A percentile compares a stretch with the other conserved stretches of the same genome.
Evolutionary conservation across 768 basidiomycete species (phyloP).

Genomic region (Myochromella boudieri): DNA sequence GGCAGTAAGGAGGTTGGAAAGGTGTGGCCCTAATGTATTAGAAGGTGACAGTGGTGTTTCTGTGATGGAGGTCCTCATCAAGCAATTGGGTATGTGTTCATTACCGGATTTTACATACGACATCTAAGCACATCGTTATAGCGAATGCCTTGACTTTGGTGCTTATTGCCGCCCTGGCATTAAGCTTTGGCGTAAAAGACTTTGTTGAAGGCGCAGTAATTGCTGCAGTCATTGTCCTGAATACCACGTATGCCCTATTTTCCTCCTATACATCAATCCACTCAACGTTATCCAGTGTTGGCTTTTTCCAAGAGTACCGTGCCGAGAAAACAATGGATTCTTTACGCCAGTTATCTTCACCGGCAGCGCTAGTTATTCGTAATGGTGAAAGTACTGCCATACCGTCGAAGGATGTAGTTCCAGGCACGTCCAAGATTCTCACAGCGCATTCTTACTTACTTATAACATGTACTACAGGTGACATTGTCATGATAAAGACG

Average conservation of each 20-base stretch:
- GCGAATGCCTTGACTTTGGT: slow-evolving; percentile 43
- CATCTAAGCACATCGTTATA: slow-evolving; percentile 6
- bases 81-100: slow-evolving; percentile 30
- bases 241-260: slow-evolving; percentile 30
- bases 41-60: slow-evolving; percentile 34
- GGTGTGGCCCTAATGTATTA: slow-evolving; percentile 33
- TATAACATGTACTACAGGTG: slow-evolving; percentile 23
- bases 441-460: not conserved
- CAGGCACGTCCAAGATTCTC: slow-evolving; percentile 21
- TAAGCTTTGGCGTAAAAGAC: slow-evolving; percentile 55
- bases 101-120: not conserved
- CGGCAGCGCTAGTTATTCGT: slow-evolving; percentile 44
- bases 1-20: slow-evolving; percentile 29
- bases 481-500: slow-evolving; percentile 36
- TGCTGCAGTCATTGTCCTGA: slow-evolving; percentile 42
- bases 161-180: slow-evolving; percentile 39
- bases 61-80: slow-evolving; percentile 30
- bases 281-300: slow-evolving; percentile 26
- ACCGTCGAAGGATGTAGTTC: slow-evolving; percentile 42
- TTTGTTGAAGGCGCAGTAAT: slow-evolving; percentile 55
- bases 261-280: not conserved
- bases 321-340: slow-evolving; percentile 54
- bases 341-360: slow-evolving; percentile 45
- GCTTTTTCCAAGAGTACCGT: slow-evolving; percentile 47
- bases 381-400: slow-evolving; percentile 38